Percentiles rank a stretch among this genome's conserved stretches.
Conservation (phyloP, 1,139 yeast genomes). For the Debaryomycetaceae sp. region DNA sequence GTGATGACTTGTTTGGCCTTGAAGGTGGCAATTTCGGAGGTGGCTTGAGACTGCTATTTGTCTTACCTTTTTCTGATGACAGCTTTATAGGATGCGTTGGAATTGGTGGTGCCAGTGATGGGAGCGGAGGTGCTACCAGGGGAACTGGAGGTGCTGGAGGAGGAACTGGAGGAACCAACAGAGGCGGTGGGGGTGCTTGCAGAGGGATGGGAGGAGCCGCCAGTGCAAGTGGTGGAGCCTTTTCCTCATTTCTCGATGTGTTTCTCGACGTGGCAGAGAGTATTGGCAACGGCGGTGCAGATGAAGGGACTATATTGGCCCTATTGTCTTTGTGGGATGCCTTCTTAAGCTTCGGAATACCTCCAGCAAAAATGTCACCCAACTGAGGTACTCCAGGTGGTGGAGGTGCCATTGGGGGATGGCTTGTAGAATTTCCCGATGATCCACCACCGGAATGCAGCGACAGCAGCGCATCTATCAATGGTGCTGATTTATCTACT, state of each 20-base stretch:
- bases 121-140: constrained; percentile 16
- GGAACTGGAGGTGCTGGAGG: constrained; percentile 22
- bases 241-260: not conserved
- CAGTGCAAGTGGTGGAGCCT: constrained; percentile 9
- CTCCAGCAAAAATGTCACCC: constrained; percentile 83
- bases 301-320: constrained; percentile 40
- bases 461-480: constrained; percentile 23
- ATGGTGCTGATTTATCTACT: constrained; percentile 44
- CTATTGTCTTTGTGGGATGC: constrained; percentile 40
- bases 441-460: constrained; percentile 19
- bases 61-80: constrained; percentile 1
- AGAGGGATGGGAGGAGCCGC: constrained; percentile 19
- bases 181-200: constrained; percentile 15
- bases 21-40: constrained; percentile 34
- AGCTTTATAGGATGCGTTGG: constrained; percentile 7
- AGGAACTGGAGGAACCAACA: constrained; percentile 11
- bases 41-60: constrained; percentile 9
- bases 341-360: constrained; percentile 75
- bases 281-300: constrained; percentile 30
- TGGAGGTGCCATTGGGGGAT: constrained; percentile 14
- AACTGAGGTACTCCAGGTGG: constrained; percentile 50
- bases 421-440: constrained; percentile 9
- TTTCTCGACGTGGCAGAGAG: constrained; percentile 2
- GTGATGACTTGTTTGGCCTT: constrained; percentile 30
- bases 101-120: constrained; percentile 19